phyloP scores from a whole-genome alignment of 179 eudicot genomes.

The Heliamphora pulchella region DNA sequence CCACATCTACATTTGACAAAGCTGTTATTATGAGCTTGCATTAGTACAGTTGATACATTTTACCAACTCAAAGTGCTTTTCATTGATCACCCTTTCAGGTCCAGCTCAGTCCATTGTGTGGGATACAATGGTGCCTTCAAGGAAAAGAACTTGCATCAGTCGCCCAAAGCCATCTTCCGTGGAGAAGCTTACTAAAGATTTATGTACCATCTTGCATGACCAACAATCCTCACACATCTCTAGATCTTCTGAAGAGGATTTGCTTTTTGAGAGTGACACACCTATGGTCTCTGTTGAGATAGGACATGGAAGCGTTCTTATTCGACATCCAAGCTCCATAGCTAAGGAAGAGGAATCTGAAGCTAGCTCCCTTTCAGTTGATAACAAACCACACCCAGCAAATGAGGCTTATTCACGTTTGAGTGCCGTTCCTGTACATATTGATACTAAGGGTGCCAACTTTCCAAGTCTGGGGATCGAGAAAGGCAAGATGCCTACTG shows the following conservation, averaged over 20 bases:
- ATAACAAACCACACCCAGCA: constrained; percentile 38
- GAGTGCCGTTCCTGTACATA: constrained; percentile 34
- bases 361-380: constrained; percentile 91
- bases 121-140: constrained; percentile 82
- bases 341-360: constrained; percentile 93
- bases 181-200: constrained; percentile 88
- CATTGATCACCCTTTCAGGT: constrained; percentile 17
- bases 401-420: constrained; percentile 49
- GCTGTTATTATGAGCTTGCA: neutral
- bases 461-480: constrained; percentile 26
- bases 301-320: constrained; percentile 97
- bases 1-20: neutral
- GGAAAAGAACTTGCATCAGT: constrained; percentile 75
- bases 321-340: constrained; percentile 75
- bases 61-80: neutral
- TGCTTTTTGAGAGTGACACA: constrained; percentile 77
- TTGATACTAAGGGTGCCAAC: constrained; percentile 35
- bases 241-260: constrained; percentile 80
- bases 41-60: neutral
- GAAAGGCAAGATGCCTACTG: constrained; percentile 37
- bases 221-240: constrained; percentile 65
- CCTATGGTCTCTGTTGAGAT: constrained; percentile 98
- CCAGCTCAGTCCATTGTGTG: constrained; percentile 22
- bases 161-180: constrained; percentile 81
- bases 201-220: constrained; percentile 68